These are phyloP conservation scores for Pseudoturritis turrita DNA, from an alignment of 345 rosid genomes.

Conservation along the genomic window DNA sequence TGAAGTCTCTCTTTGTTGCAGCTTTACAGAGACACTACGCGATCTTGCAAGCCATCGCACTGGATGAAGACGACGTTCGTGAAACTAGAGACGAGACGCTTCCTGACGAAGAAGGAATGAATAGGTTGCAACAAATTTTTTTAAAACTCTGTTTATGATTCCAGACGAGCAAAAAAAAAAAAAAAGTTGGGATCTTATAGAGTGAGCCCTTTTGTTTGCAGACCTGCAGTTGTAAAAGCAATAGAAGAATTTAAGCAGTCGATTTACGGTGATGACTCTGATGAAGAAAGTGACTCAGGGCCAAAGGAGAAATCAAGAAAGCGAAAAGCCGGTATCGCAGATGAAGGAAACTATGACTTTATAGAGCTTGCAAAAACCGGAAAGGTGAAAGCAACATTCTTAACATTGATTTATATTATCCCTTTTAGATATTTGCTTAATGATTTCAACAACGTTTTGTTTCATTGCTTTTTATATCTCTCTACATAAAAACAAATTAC, in stretches of 20 bases:
- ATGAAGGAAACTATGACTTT: constrained; percentile 64
- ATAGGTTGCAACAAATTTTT: constrained; percentile 41
- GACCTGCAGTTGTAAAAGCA: constrained; percentile 63
- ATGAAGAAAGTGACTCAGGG: constrained; percentile 41
- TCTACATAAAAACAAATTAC: background rate
- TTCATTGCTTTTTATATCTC: background rate
- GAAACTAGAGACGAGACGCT: constrained; percentile 70
- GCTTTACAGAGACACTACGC: constrained; percentile 95
- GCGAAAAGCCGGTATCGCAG: constrained; percentile 54
- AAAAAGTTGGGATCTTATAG: background rate
- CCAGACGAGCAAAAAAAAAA: background rate
- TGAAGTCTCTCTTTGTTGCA: constrained; percentile 32
- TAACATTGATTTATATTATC: background rate
- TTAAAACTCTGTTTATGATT: background rate
- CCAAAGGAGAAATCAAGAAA: constrained; percentile 54
- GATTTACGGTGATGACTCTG: constrained; percentile 63
- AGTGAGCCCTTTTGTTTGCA: constrained; percentile 21
- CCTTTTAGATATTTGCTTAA: background rate
- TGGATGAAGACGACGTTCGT: constrained; percentile 74
- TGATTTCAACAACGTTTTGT: background rate
- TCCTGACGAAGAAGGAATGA: constrained; percentile 88
- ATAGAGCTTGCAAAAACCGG: constrained; percentile 71
- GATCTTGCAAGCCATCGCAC: constrained; percentile 77
- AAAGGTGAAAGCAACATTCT: constrained; percentile 46
- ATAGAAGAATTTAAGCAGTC: constrained; percentile 70